A percentile compares a stretch with the other conserved stretches of the same genome.
phyloP scores from a whole-genome alignment of 2,329 filamentous ascomycete species.

The Fusarium praegraminearum region DNA sequence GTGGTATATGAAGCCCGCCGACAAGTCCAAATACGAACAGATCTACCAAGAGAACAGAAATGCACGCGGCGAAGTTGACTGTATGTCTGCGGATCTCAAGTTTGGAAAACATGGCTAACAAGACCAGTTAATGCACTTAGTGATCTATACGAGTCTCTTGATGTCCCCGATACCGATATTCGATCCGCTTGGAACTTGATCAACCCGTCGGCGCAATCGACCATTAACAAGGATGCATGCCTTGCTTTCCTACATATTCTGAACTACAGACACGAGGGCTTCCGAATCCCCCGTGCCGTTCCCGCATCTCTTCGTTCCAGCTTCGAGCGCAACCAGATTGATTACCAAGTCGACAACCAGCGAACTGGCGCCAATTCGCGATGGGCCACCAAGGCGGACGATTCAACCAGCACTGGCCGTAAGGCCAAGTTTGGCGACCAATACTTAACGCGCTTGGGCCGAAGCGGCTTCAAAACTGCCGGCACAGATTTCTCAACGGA shows the following conservation, averaged over 20 bases:
- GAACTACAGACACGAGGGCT: constrained; percentile 95
- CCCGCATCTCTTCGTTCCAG: constrained; percentile 90
- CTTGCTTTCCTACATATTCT: constrained; percentile 97
- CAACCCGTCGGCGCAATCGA: constrained; percentile 85
- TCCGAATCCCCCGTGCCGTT: constrained; percentile 89
- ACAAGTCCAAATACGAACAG: constrained; percentile 95
- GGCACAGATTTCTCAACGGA: constrained; percentile 92
- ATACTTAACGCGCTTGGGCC: constrained; percentile 90
- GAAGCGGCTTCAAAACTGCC: constrained; percentile 80
- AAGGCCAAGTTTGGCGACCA: constrained; percentile 99
- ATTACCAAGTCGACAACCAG: constrained; percentile 90
- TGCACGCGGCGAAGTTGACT: constrained; percentile 84
- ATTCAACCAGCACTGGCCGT: constrained; percentile 83
- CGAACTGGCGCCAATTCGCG: constrained; percentile 72
- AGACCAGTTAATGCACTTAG: constrained; percentile 77
- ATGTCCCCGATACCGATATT: constrained; percentile 81
- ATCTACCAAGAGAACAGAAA: constrained; percentile 96
- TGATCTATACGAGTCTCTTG: constrained; percentile 85
- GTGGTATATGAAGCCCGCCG: constrained; percentile 96
- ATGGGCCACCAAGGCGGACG: constrained; percentile 84
- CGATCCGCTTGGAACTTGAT: constrained; percentile 97
- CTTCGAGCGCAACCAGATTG: constrained; percentile 96
- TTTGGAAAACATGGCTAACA: constrained; percentile 23
- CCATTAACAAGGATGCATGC: constrained; percentile 94
- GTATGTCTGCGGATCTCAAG: constrained; percentile 60